Evolutionary conservation across 2,329 filamentous ascomycete species (phyloP).

Genomic region (Colletotrichum paranaense): DNA sequence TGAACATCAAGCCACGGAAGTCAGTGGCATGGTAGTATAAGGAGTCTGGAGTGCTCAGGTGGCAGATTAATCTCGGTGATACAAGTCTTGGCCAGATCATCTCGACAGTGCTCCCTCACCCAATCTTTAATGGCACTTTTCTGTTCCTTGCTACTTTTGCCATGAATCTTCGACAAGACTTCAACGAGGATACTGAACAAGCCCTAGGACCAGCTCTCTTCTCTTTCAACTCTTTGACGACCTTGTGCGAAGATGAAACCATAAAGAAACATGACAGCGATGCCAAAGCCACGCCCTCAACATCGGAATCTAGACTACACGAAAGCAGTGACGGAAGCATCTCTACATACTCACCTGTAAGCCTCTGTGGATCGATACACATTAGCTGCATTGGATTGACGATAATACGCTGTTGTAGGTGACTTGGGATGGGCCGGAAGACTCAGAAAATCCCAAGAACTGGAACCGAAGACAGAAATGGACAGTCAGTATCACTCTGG

Average conservation of each 20-base stretch:
- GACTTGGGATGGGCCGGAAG: constrained; percentile 52
- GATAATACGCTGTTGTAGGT: background rate
- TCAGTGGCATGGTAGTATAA: background rate
- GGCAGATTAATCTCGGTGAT: background rate
- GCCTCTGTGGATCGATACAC: background rate
- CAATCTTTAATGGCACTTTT: background rate
- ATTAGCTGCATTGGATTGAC: background rate
- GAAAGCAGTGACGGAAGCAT: background rate
- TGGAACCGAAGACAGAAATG: constrained; percentile 58
- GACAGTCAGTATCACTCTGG: constrained; percentile 39
- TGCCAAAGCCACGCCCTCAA: background rate
- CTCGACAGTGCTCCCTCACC: background rate
- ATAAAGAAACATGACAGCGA: background rate
- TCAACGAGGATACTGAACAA: background rate
- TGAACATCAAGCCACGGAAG: background rate
- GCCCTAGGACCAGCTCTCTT: background rate
- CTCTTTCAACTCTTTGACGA: background rate
- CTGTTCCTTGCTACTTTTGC: background rate
- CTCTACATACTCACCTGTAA: background rate
- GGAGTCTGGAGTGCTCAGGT: background rate
- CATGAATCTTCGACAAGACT: background rate
- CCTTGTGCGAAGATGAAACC: background rate
- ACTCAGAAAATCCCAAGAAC: constrained; percentile 45
- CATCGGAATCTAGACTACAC: background rate
- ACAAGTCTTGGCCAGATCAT: background rate